Percentiles rank a stretch among this genome's conserved stretches.
Conservation (phyloP, 305 asterid genomes). For the Ajuga reptans region DNA sequence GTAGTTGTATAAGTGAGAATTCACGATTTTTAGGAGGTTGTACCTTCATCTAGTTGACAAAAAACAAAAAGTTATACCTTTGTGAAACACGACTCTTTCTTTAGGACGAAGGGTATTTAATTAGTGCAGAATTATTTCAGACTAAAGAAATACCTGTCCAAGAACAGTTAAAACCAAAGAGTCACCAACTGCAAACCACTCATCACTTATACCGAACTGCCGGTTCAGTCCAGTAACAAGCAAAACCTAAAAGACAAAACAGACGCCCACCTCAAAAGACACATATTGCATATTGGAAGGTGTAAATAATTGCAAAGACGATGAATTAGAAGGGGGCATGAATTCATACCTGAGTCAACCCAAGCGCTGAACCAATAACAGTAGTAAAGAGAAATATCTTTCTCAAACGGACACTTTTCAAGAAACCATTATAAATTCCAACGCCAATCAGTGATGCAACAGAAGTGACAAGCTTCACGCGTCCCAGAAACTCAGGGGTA, state of each 20-base stretch:
- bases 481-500: constrained; percentile 92
- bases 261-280: constrained; percentile 14
- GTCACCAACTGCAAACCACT: constrained; percentile 96
- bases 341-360: constrained; percentile 71
- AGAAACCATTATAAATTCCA: constrained; percentile 75
- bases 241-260: constrained; percentile 43
- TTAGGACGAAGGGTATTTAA: no score
- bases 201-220: constrained; percentile 69
- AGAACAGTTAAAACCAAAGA: constrained; percentile 86
- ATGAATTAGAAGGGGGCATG: constrained; percentile 5
- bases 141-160: constrained; percentile 49
- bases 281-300: neutral
- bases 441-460: constrained; percentile 87
- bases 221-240: constrained; percentile 85
- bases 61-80: no score
- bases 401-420: constrained; percentile 68
- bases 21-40: no score
- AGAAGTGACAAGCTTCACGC: constrained; percentile 94
- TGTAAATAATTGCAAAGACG: neutral
- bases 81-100: no score
- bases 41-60: no score
- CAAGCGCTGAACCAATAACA: constrained; percentile 63
- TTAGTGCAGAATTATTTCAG: neutral
- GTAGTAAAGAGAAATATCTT: constrained; percentile 76
- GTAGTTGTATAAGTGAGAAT: no score